Base-by-base conservation (phyloP, 176 grass and related monocot genomes). In the Pharus latifolius region DNA sequence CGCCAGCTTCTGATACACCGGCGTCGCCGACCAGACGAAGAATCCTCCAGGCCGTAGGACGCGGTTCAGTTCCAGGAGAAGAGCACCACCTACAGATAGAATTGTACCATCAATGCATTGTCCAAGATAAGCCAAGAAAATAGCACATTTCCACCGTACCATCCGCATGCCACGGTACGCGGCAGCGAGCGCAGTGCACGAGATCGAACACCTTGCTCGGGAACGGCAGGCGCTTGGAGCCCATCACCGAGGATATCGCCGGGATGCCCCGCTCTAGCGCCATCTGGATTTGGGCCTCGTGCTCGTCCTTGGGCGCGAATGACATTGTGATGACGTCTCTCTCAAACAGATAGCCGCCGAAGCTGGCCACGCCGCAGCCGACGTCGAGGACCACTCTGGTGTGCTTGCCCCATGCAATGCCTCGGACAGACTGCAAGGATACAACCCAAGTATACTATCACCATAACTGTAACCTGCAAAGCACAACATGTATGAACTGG, bases 11-110 rank as follows among this genome's bases (percentile, higher is more conserved):
- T 97, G 94, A 78, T 97, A 97, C 27, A 97, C 95, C 11, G 95
- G 95, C 10, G 95, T 98, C 7, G 86, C 95, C 8, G 95, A 98
- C 95, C 95, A 98, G 53, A 98, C 87, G 78, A 98, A 98, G 58
- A 81, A 88, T 3, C 90, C 95, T 45, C 95, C 95, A 34, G 87
- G 95, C 23, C 95, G 89, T 18, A 98, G 80, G 25, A 93, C 87
- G 53, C 95, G 90, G 63, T 98, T 93, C 12, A 98, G 75, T 80
- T 93, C 95, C 3, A 98, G 81, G 7, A 98, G 87, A 26, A 98
- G 87, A 18, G 87, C 82, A 18, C 95, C 87, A 45, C 88, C 87
- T 90, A 44, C 47, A 56, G 31, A 16, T 18, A 16, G 46, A 14
- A 17, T 45, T 30, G 13, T 12, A 41, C 34, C 2, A 27, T 55